Evolutionary conservation across 2,329 filamentous ascomycete genomes (phyloP), one percentile per base, ranked within the genome.

Genomic region (Sphaerulina musiva): DNA sequence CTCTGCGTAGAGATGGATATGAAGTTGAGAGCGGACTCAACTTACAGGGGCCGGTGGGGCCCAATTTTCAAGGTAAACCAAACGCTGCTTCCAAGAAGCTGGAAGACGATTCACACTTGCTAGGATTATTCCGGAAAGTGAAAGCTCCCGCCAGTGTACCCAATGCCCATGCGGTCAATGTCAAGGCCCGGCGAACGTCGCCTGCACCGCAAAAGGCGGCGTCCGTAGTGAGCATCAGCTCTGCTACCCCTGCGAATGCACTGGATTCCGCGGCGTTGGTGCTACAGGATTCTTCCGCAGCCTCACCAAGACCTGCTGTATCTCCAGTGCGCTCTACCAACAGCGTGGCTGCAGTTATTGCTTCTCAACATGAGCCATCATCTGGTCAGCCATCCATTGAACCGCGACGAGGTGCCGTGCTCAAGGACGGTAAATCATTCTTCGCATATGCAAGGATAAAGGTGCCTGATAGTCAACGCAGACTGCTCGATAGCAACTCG

Each of bases 401-500:
- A 9, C 12, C 42, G 20, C 11, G 17, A 44, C 17, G 17, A 44
- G 8, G 7, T 11, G 20, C 42, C 29, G 17, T 20, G 17, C 12
- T 10, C 9, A 8, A 9, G 10, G 8, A 26, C 11, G 17, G 14
- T 29, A 26, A 23, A 34, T 10, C 23, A 8, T 31, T 40, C 20
- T 50, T 54, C 14, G 14, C 46, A 23, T 65, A 68, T 48, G 59
- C 59, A 11, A 61, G 65, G 2, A 54, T 58, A 23, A 66, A 53
- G 31, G 68, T 73, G 4, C 72, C 77, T 1, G 69, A 65, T 26
- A 72, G 78, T 12, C 82, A 85, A 60, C 63, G 67, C 42, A 60
- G 69, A 7, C 68, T 84, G 4, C 67, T 85, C 1, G 71, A 75
- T 5, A 64, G 70, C 9, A 56, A 68, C 5, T 70, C 65, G 6